These are phyloP conservation scores for Starmerella stigmatis DNA, from an alignment of 805 yeast species.

Conservation along the genomic window DNA sequence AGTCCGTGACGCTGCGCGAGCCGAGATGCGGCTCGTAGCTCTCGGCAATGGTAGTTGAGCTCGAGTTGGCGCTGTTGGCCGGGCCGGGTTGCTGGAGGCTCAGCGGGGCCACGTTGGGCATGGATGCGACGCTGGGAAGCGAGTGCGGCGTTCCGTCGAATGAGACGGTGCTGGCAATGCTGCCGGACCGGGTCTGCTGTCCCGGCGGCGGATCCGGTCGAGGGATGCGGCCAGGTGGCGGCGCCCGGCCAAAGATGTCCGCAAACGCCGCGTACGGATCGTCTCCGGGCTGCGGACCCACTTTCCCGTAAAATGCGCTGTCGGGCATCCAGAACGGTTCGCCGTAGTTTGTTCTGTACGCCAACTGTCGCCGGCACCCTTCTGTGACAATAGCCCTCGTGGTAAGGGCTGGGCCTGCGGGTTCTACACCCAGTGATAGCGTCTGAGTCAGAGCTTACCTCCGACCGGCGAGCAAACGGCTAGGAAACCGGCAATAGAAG, in stretches of 20 bases:
- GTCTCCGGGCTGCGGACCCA: slow-evolving; percentile 4
- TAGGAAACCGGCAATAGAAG: no score
- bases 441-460: background rate
- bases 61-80: background rate
- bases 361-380: background rate
- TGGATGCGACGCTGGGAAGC: slow-evolving; percentile 3
- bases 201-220: slow-evolving; percentile 5
- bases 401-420: slow-evolving; percentile 1
- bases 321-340: slow-evolving; percentile 12
- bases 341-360: background rate
- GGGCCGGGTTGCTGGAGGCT: slow-evolving; percentile 1
- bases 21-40: background rate
- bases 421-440: background rate
- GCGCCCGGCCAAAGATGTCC: slow-evolving; percentile 31
- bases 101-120: slow-evolving; percentile 12
- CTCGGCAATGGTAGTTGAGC: slow-evolving; percentile 2
- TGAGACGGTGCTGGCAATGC: slow-evolving; percentile 7
- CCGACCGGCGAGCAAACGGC: no score
- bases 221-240: slow-evolving; percentile 29
- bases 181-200: slow-evolving; percentile 9
- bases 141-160: background rate
- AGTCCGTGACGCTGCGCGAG: slow-evolving; percentile 4
- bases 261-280: slow-evolving; percentile 28
- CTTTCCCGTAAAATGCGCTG: slow-evolving; percentile 5
- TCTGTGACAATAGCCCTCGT: slow-evolving; percentile 4